Evolutionary conservation across 139 green algal species (phyloP).

Genomic region (Nannochloris sp.): DNA sequence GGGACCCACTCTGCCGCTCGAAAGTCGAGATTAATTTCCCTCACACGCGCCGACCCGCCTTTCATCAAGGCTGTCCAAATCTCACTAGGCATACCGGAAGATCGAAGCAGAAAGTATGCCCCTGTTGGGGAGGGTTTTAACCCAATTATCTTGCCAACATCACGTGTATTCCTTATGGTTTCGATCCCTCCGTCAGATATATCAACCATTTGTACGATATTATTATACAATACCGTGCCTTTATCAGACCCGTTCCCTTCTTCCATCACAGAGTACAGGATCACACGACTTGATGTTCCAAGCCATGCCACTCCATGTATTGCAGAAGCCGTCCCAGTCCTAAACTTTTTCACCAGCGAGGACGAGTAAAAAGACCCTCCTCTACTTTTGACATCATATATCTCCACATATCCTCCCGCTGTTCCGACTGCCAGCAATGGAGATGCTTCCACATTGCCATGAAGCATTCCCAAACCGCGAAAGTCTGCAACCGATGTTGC

Average conservation of each 20-base stretch:
- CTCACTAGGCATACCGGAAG: conserved; percentile 59
- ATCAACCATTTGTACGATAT: neutral
- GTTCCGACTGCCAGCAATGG: neutral
- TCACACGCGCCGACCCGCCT: conserved; percentile 30
- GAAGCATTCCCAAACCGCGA: neutral
- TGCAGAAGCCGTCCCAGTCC: neutral
- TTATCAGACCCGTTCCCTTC: conserved; percentile 22
- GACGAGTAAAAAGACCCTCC: neutral
- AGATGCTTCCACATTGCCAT: neutral
- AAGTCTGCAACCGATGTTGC: neutral
- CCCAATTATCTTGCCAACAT: conserved; percentile 43
- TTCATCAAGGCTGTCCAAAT: conserved; percentile 51
- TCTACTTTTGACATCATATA: neutral
- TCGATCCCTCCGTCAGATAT: conserved; percentile 7
- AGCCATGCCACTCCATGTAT: conserved; percentile 56
- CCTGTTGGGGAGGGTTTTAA: conserved; percentile 54
- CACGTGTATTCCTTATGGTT: conserved; percentile 27
- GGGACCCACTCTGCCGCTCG: conserved; percentile 65
- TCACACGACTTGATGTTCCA: conserved; percentile 41
- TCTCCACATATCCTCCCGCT: neutral
- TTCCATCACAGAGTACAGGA: conserved; percentile 36
- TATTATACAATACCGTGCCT: conserved; percentile 10
- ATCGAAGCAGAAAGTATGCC: conserved; percentile 55
- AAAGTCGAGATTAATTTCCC: conserved; percentile 70
- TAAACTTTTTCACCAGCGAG: neutral